These are phyloP conservation scores for Cadophora sp. DNA, from an alignment of 2,329 filamentous ascomycete genomes.

Conservation along the genomic window DNA sequence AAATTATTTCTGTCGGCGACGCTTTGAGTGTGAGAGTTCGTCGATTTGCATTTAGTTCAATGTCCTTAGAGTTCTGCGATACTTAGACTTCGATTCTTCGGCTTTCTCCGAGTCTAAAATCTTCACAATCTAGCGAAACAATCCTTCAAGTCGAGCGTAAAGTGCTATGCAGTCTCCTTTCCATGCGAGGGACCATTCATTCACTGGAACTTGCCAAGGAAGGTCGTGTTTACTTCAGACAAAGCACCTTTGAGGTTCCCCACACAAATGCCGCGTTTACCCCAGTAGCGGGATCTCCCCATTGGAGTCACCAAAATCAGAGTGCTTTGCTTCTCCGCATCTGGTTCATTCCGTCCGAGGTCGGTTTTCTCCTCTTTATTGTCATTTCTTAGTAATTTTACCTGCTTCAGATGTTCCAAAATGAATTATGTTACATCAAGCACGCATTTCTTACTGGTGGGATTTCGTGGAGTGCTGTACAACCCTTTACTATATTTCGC, in stretches of 20 bases:
- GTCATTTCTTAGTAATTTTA: not conserved
- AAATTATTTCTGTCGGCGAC: not conserved
- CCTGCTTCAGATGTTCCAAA: not conserved
- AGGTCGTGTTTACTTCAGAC: slow-evolving; percentile 1
- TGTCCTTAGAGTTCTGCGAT: slow-evolving; percentile 1
- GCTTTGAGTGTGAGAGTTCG: not conserved
- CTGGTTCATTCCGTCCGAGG: not conserved
- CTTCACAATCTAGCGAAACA: not conserved
- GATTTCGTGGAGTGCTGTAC: not conserved
- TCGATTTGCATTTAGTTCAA: not conserved
- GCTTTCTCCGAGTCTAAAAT: not conserved
- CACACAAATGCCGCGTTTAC: not conserved
- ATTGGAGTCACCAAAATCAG: not conserved
- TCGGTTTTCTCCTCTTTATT: not conserved
- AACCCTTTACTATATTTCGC: not conserved
- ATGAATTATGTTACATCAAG: not conserved
- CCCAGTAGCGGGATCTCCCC: not conserved
- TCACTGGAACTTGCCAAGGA: not conserved
- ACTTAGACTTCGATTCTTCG: not conserved
- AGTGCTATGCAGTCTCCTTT: not conserved
- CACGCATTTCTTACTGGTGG: not conserved
- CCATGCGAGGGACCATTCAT: too few species aligned
- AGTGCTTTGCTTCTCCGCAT: not conserved
- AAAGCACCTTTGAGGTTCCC: not conserved
- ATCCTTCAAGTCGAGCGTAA: not conserved